Conservation (phyloP, 2,329 filamentous ascomycete genomes). For the Didymella pinodella region DNA sequence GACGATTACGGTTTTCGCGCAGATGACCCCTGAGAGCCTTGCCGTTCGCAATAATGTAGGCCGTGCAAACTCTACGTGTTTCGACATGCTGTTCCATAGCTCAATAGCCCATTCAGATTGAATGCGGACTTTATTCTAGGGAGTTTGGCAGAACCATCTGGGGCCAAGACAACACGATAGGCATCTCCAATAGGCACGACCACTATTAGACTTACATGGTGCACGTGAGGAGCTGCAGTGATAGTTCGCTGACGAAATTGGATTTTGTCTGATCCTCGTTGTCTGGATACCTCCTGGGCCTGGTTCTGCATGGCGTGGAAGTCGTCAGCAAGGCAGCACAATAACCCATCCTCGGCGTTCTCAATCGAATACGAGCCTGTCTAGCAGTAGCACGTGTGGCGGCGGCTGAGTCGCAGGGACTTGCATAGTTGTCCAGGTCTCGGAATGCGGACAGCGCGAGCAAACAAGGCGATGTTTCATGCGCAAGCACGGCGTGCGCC, state of each 20-base stretch:
- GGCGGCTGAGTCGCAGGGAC: neutral
- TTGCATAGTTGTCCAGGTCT: constrained; percentile 6
- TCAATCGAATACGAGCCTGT: neutral
- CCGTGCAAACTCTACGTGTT: too few species aligned
- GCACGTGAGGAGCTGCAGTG: neutral
- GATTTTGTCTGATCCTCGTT: neutral
- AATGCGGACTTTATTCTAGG: too few species aligned
- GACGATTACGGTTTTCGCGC: too few species aligned
- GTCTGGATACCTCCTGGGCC: neutral
- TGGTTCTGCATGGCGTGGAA: neutral
- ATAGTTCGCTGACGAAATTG: neutral
- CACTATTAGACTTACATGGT: too few species aligned
- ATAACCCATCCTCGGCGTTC: neutral
- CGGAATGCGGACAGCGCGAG: constrained; percentile 9
- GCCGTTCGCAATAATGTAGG: too few species aligned
- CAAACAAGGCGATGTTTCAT: constrained; percentile 10
- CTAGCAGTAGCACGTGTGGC: too few species aligned
- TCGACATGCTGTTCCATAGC: too few species aligned
- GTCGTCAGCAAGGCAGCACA: neutral
- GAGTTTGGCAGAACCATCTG: too few species aligned
- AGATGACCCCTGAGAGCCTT: too few species aligned
- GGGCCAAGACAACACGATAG: too few species aligned
- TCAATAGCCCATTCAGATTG: too few species aligned
- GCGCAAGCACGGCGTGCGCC: constrained; percentile 1
- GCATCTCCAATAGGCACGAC: too few species aligned